A percentile compares a stretch with the other conserved stretches of the same genome.
These are phyloP conservation scores for Populus hybrid DNA, from an alignment of 441 rosid species.

Conservation along the genomic window DNA sequence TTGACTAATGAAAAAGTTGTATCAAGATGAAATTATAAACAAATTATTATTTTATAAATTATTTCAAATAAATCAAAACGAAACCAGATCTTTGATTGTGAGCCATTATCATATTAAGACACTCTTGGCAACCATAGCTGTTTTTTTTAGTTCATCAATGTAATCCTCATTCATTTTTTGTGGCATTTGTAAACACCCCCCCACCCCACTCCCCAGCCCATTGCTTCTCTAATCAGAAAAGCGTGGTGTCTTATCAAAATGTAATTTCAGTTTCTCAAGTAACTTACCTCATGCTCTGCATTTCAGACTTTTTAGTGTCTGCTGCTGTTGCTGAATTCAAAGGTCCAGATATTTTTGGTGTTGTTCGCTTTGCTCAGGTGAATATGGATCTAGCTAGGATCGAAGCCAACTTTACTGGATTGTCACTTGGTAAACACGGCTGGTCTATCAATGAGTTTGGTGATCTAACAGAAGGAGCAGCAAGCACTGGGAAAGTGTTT, in stretches of 20 bases:
- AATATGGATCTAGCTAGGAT: constrained; percentile 80
- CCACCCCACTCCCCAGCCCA: not conserved
- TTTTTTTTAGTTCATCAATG: not conserved
- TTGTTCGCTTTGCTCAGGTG: constrained; percentile 83
- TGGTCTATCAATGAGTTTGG: constrained; percentile 91
- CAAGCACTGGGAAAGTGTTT: constrained; percentile 74
- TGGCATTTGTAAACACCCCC: not conserved
- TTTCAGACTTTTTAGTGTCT: constrained; percentile 73
- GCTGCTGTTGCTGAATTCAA: constrained; percentile 93
- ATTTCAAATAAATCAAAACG: not conserved
- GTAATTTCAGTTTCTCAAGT: not conserved
- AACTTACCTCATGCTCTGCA: constrained; percentile 7
- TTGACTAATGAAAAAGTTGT: too few relatives aligned
- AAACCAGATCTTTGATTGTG: not conserved
- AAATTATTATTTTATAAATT: too few relatives aligned
- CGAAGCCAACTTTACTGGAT: constrained; percentile 76
- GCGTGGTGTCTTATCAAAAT: not conserved
- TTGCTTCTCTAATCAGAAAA: too few relatives aligned
- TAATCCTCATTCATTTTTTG: not conserved
- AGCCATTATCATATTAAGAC: not conserved
- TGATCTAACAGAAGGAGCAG: constrained; percentile 86
- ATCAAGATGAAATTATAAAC: too few relatives aligned
- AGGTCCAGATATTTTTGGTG: constrained; percentile 82
- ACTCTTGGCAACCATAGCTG: not conserved
- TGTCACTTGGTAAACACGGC: constrained; percentile 72